Evolutionary conservation across 2,329 filamentous ascomycete species (phyloP), one percentile per base, ranked within the genome.

Genomic region (Cladosporium colombiae): DNA sequence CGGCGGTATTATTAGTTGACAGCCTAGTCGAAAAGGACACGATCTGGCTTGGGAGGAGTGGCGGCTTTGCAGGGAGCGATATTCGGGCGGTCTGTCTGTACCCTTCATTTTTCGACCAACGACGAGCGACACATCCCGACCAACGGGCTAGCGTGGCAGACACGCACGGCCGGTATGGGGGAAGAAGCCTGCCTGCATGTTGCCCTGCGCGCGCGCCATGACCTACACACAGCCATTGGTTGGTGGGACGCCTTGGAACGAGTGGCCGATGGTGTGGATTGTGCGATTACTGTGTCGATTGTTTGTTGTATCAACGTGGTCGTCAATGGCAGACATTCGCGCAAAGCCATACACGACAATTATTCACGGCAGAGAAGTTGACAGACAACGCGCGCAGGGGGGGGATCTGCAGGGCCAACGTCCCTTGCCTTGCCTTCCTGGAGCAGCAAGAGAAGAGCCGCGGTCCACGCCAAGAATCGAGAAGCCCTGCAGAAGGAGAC

Each of bases 101-200:
- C 46, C 50, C 50, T 63, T 46, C 33, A 63, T 56, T 63, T 53
- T 52, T 63, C 50, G 61, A 56, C 61, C 61, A 63, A 63, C 61
- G 50, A 44, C 33, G 33, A 63, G 61, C 44, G 61, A 63, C 14
- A 31, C 23, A 63, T 55, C 35, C 61, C 61, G 61, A 46, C 33
- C 35, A 63, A 40, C 35, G 21, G 61, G 61, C 61, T 63, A 63
- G 61, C 61, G 61, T 44, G 21, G 60, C 46, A 33, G 46, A 62
- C 60, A 55, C 33, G 61, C 61, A 55, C 61, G 49, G 49, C 61
- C 61, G 53, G 29, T 40, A 62, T 62, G 60, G 60, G 60, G 60
- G 55, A 57, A 27, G 31, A 40, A 55, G 23, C 25, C 57, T 60
- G 37, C 37, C 40, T 55, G 52, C 52, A 55, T 21, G 18, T 21